Evolutionary conservation across 202 grass and related monocot species (phyloP).

Genomic region (Bolboschoenoplectus hybrid): DNA sequence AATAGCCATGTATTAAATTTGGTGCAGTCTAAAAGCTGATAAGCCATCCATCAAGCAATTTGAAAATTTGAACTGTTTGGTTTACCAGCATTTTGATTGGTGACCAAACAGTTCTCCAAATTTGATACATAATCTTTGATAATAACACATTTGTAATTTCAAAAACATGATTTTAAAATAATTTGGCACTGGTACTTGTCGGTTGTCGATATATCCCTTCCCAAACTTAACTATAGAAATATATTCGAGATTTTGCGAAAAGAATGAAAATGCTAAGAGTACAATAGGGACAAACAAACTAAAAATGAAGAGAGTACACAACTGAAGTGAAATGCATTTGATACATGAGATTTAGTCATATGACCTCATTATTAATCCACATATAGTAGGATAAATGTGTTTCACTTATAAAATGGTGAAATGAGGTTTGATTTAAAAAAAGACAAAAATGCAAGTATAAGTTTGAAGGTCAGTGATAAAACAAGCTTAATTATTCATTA

Average conservation of each 20-base stretch:
- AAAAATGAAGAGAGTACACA: background rate
- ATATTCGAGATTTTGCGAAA: background rate
- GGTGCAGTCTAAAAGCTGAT: background rate
- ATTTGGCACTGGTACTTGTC: background rate
- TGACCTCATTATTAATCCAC: too few relatives aligned
- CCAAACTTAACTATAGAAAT: background rate
- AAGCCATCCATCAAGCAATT: background rate
- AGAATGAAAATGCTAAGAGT: background rate
- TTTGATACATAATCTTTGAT: background rate
- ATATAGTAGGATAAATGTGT: too few relatives aligned
- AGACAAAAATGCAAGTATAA: too few relatives aligned
- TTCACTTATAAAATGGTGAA: too few relatives aligned
- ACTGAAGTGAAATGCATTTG: background rate
- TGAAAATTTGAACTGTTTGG: background rate
- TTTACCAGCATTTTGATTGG: slow-evolving; percentile 11
- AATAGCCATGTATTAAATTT: background rate
- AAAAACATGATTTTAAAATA: too few relatives aligned
- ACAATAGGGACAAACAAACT: background rate
- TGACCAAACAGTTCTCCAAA: background rate
- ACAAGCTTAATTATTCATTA: too few relatives aligned
- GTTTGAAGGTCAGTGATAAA: too few relatives aligned
- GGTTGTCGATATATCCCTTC: background rate
- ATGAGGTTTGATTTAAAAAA: background rate
- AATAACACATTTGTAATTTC: background rate
- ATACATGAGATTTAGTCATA: too few relatives aligned